Conservation (phyloP, 345 rosid genomes). For the Salix dunnii region DNA sequence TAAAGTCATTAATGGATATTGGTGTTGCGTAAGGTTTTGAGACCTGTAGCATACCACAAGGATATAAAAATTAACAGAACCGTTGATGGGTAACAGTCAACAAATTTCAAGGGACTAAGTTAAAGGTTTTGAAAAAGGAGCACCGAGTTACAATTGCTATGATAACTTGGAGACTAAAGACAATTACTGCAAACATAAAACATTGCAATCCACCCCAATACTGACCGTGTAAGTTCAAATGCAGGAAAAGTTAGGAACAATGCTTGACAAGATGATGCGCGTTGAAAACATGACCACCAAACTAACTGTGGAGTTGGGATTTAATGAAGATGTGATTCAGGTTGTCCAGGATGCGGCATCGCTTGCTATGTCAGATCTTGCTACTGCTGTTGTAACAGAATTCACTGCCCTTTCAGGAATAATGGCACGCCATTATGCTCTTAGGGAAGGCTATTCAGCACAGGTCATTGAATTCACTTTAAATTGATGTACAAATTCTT, state of each 20-base stretch:
- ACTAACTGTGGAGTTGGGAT: slow-evolving; percentile 48
- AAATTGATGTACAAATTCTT: not conserved
- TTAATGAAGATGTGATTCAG: slow-evolving; percentile 48
- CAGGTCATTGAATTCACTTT: slow-evolving; percentile 48
- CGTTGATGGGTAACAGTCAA: no score
- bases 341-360: slow-evolving; percentile 73
- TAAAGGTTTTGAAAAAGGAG: no score
- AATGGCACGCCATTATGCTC: slow-evolving; percentile 97
- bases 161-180: no score
- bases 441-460: slow-evolving; percentile 79
- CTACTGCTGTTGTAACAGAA: slow-evolving; percentile 87
- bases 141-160: no score
- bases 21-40: no score
- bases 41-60: no score
- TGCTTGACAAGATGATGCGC: slow-evolving; percentile 82
- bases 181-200: no score
- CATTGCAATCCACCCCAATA: no score
- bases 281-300: slow-evolving; percentile 51
- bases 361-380: slow-evolving; percentile 96
- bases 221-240: no score
- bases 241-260: slow-evolving; percentile 94
- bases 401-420: slow-evolving; percentile 88
- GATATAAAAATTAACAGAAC: no score
- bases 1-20: no score
- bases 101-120: no score